Base-by-base conservation (phyloP, 2,329 filamentous ascomycete genomes). In the Zopfia rhizophila region DNA sequence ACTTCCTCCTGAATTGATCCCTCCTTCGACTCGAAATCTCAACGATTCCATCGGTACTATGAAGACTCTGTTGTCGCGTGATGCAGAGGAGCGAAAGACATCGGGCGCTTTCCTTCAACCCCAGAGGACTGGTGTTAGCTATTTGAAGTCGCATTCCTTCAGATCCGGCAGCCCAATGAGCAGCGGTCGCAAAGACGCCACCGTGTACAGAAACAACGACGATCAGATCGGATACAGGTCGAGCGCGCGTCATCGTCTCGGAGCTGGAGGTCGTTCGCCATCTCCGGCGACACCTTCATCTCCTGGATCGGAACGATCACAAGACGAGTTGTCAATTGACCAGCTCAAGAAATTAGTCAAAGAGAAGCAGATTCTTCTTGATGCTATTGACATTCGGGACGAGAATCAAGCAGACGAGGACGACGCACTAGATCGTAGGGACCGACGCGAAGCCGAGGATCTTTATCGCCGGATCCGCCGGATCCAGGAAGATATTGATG, bases 101-200 rank as follows among this genome's bases (percentile, higher is more conserved):
- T 91, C 90, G 2, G 93, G 94, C 3, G 93, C 93, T 7, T 89
- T 92, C 60, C 78, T 99, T 51, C 85, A 97, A 49, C 93, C 94
- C 3, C 94, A 97, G 69, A 92, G 91, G 75, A 97, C 94, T 8
- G 94, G 94, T n/a, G 92, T 99, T 13, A 97, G 93, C 75, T 97
- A 97, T 64, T 82, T 97, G 61, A 99, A 99, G 75, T 92, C 85
- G 43, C 93, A 96, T 60, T 99, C 94, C 0, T 96, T 99, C 79
- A 85, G 87, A 45, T 83, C 85, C 12, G 80, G 81, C 19, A 81
- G 80, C 24, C 81, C 82, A 2, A 75, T 80, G 36, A 78, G 78
- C 31, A 76, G 76, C 31, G 83, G 82, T 25, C 88, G 92, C 36
- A 97, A 97, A 71, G 94, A 99, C 75, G 94, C 89, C 3, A 99